Conservation (phyloP, 176 grass and related monocot genomes). For the Carex cristatella region DNA sequence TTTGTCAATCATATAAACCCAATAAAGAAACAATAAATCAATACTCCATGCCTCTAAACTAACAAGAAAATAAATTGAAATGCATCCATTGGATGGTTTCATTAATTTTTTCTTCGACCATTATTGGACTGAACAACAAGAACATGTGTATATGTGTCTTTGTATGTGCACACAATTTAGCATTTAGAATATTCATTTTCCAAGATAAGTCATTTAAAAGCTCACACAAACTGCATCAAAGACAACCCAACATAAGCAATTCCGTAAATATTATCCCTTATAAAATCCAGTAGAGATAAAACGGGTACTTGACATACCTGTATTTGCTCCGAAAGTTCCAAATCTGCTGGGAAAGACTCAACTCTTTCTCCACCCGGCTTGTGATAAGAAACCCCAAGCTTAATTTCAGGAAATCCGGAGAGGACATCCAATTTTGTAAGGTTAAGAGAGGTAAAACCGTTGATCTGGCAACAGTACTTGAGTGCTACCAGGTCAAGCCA, state of each 20-base stretch:
- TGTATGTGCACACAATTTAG: background rate
- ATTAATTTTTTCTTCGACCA: background rate
- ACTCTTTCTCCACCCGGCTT: slow-evolving; percentile 34
- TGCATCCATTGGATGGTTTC: background rate
- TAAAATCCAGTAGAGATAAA: background rate
- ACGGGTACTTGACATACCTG: slow-evolving; percentile 28
- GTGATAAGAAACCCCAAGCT: slow-evolving; percentile 58
- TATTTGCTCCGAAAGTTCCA: slow-evolving; percentile 55
- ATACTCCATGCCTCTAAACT: background rate
- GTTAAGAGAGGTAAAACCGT: slow-evolving; percentile 85
- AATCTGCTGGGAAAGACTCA: slow-evolving; percentile 62
- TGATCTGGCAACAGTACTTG: slow-evolving; percentile 80
- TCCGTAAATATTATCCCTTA: background rate
- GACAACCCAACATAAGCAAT: background rate
- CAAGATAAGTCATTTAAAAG: background rate
- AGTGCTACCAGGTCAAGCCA: slow-evolving; percentile 91
- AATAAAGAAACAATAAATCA: background rate
- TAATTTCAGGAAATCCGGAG: slow-evolving; percentile 68
- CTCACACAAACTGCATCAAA: background rate
- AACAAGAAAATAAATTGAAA: background rate
- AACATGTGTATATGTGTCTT: background rate
- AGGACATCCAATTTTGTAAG: slow-evolving; percentile 87
- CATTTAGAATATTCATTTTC: background rate
- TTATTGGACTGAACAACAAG: background rate
- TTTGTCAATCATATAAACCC: background rate